These are phyloP conservation scores for Neolentinus lepideus DNA, from an alignment of 1,284 basidiomycete genomes.

Conservation along the genomic window DNA sequence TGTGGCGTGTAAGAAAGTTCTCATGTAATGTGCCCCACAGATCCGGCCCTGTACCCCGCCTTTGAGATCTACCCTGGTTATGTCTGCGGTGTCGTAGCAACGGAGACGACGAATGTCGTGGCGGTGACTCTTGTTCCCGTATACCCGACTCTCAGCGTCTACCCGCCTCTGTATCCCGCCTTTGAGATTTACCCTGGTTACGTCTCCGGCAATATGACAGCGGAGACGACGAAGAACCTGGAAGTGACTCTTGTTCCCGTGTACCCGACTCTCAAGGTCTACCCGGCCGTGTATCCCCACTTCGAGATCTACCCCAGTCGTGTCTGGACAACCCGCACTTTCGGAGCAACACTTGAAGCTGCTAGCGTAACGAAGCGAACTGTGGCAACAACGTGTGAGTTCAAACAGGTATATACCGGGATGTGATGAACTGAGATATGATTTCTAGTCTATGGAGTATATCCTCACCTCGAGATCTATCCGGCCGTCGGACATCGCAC, in stretches of 20 bases:
- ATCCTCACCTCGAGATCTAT: conserved; percentile 21
- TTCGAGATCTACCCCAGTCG: conserved; percentile 22
- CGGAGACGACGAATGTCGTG: conserved; percentile 4
- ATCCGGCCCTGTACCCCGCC: conserved; percentile 17
- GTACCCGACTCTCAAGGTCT: conserved; percentile 12
- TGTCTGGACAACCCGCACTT: not conserved
- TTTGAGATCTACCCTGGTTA: conserved; percentile 23
- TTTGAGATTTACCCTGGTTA: conserved; percentile 20
- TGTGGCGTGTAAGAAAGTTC: not conserved
- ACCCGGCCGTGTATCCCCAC: conserved; percentile 11
- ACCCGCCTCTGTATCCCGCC: conserved; percentile 16
- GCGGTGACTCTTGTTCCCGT: no score
- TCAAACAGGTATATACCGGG: not conserved
- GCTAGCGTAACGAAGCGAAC: no score
- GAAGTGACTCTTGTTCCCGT: not conserved
- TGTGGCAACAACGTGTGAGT: not conserved
- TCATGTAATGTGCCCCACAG: conserved; percentile 7
- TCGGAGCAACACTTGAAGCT: not conserved
- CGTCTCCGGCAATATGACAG: not conserved
- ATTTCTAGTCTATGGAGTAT: conserved; percentile 15
- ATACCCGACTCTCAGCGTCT: conserved; percentile 23
- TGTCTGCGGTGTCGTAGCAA: not conserved
- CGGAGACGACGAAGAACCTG: conserved; percentile 3
- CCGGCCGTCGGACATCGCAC: conserved; percentile 9
- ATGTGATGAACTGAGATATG: not conserved